Base-by-base conservation (phyloP, 768 basidiomycete genomes). In the Glaciozyma martinii region DNA sequence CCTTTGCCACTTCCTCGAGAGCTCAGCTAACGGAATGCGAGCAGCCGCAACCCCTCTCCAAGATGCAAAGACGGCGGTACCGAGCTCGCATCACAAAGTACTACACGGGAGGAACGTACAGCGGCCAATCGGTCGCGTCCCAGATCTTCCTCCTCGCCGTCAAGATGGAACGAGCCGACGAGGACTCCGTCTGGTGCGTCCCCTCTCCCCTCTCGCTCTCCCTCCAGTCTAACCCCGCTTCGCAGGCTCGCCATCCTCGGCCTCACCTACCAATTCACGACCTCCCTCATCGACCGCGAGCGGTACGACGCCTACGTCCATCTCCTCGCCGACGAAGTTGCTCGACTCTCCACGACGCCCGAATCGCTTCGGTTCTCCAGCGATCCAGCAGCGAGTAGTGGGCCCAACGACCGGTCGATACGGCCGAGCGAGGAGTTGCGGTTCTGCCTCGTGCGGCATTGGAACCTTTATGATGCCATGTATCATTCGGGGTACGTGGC, bases 381-480 rank as follows among this genome's bases (percentile, higher is more conserved):
- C 37, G 65, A 56, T 27, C 52, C 69, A 44, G 40, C 63, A 37
- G 32, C 69, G 30, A 83, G 54, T 3, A 54, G 30, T 2, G 69
- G 63, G 13, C 88, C 94, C 3, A 92, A 97, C 71, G 93, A 98
- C 74, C 79, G 81, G 63, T 84, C 86, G 37, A 84, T 99, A 68
- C 83, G 89, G 46, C 80, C 86, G 47, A 85, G 84, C 40, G 90
- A 93, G 59, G 95, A 99, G 76, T 79, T 98, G 60, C 82, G 95
- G 30, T 98, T 99, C 76, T 92, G 86, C 78, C 82, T 97, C 60
- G 92, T 93, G 75, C 82, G 94, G 62, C 95, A 98, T 78, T 99
- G 95, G 95, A 97, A 88, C 37, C 78, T 99, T 54, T 98, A 97
- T 74, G 95, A 99, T 74, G 86, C 93, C 16, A 98, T 99, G 95